These are phyloP conservation scores for Phytophthora meadii DNA, from an alignment of 352 stramenopile genomes.

Conservation along the genomic window DNA sequence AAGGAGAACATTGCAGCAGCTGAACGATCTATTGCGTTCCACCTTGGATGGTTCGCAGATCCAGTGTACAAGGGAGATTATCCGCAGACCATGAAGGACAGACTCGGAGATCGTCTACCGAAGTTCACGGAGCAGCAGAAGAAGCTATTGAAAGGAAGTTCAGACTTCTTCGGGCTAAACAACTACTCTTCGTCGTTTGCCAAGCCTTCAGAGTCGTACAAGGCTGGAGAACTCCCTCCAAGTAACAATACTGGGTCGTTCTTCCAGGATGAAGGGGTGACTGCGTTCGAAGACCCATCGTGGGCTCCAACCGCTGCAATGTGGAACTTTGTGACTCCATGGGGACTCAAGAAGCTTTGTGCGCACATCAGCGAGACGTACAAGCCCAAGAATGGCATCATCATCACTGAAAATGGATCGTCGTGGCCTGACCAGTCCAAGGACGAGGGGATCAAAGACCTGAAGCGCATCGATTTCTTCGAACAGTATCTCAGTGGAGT, in stretches of 20 bases:
- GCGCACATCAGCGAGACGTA: slow-evolving; percentile 91
- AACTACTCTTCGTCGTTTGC: slow-evolving; percentile 87
- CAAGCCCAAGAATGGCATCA: slow-evolving; percentile 70
- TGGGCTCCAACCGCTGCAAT: slow-evolving; percentile 87
- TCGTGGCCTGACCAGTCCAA: slow-evolving; percentile 71
- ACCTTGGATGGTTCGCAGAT: slow-evolving; percentile 93
- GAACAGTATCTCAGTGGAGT: slow-evolving; percentile 85
- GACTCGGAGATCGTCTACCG: slow-evolving; percentile 83
- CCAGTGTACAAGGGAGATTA: slow-evolving; percentile 94
- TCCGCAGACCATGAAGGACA: slow-evolving; percentile 89
- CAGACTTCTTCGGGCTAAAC: slow-evolving; percentile 96
- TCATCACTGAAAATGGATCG: slow-evolving; percentile 94
- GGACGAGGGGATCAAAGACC: slow-evolving; percentile 76
- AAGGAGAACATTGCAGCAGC: slow-evolving; percentile 69
- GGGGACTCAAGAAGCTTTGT: slow-evolving; percentile 90
- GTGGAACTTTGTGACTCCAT: slow-evolving; percentile 75
- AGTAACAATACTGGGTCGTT: slow-evolving; percentile 34
- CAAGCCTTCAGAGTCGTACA: slow-evolving; percentile 49
- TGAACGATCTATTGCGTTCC: slow-evolving; percentile 85
- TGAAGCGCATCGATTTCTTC: slow-evolving; percentile 83
- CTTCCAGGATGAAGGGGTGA: slow-evolving; percentile 53
- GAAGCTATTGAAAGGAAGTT: slow-evolving; percentile 77
- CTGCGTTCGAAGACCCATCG: slow-evolving; percentile 45
- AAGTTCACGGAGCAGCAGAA: slow-evolving; percentile 89
- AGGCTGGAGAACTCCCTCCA: slow-evolving; percentile 18